Evolutionary conservation across 164 flowering plant genomes (phyloP).

Genomic region (Nymphaea colorata): DNA sequence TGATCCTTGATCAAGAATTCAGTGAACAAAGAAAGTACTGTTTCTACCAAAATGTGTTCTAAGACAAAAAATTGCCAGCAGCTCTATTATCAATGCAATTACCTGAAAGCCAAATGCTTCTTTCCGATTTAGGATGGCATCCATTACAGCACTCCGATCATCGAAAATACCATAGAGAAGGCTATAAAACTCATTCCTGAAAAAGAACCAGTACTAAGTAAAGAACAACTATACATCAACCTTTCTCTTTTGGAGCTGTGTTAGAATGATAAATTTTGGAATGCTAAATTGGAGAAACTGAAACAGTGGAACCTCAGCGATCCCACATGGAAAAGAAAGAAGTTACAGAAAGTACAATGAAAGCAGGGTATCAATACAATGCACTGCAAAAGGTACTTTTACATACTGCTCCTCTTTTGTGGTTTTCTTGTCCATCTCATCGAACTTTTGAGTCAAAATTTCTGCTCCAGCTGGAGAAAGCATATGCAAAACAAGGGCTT

Average conservation of each 20-base stretch:
- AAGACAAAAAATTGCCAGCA: too few species aligned
- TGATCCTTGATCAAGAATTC: too few species aligned
- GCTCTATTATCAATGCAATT: background rate
- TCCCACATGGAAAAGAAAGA: background rate
- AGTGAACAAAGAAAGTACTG: too few species aligned
- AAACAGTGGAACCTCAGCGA: background rate
- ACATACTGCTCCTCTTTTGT: conserved; percentile 53
- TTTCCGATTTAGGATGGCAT: conserved; percentile 63
- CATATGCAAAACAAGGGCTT: conserved; percentile 66
- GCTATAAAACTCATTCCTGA: conserved; percentile 72
- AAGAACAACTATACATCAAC: background rate
- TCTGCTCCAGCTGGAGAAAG: conserved; percentile 92
- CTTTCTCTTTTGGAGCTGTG: too few species aligned
- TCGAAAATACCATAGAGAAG: conserved; percentile 75
- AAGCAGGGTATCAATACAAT: background rate
- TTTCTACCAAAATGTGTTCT: too few species aligned
- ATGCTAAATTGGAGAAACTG: background rate
- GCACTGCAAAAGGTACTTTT: background rate
- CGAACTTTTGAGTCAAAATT: conserved; percentile 83
- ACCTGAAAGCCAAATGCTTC: conserved; percentile 80
- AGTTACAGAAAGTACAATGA: background rate
- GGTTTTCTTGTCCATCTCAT: conserved; percentile 60
- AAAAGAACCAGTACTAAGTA: conserved; percentile 3
- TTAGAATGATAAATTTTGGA: background rate
- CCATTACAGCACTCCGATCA: conserved; percentile 79